These are phyloP conservation scores for Knoxia roxburghii DNA, from an alignment of 257 asterid species.

Conservation along the genomic window DNA sequence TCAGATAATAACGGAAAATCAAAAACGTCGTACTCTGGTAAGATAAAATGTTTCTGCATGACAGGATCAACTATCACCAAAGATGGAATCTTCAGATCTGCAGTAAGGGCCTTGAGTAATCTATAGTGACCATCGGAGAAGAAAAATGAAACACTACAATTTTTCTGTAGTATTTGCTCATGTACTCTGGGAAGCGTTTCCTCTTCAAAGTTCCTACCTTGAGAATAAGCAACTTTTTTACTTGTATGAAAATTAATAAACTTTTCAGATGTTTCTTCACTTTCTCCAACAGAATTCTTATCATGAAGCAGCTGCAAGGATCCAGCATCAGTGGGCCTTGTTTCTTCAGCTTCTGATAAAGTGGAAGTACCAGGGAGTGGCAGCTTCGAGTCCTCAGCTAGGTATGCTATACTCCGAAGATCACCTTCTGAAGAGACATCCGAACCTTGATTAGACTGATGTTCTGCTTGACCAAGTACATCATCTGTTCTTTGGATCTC, in stretches of 20 bases:
- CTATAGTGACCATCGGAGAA: constrained; percentile 71
- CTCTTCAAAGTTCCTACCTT: constrained; percentile 28
- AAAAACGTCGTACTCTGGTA: constrained; percentile 38
- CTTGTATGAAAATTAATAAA: constrained; percentile 20
- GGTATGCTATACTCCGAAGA: constrained; percentile 24
- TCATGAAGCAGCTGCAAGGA: constrained; percentile 25
- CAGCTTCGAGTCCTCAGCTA: constrained; percentile 17
- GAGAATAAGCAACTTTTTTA: constrained; percentile 26
- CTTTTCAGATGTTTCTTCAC: constrained; percentile 28
- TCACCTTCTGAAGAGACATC: constrained; percentile 30
- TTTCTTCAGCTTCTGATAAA: constrained; percentile 8
- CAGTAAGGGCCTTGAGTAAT: constrained; percentile 72
- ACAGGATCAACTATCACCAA: constrained; percentile 68
- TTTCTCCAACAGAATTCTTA: constrained; percentile 27
- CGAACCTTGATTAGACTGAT: constrained; percentile 35
- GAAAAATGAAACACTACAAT: constrained; percentile 52
- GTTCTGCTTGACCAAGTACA: constrained; percentile 34
- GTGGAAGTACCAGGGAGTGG: constrained; percentile 9
- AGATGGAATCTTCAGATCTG: constrained; percentile 62
- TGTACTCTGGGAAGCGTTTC: constrained; percentile 25
- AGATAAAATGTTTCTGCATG: constrained; percentile 52
- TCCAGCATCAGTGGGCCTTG: constrained; percentile 31
- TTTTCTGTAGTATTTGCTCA: constrained; percentile 30
- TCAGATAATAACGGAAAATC: constrained; percentile 44
- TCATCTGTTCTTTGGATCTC: constrained; percentile 50